Evolutionary conservation across 169 alveolate genomes (phyloP).

Genomic region (Plasmodium malariae): DNA sequence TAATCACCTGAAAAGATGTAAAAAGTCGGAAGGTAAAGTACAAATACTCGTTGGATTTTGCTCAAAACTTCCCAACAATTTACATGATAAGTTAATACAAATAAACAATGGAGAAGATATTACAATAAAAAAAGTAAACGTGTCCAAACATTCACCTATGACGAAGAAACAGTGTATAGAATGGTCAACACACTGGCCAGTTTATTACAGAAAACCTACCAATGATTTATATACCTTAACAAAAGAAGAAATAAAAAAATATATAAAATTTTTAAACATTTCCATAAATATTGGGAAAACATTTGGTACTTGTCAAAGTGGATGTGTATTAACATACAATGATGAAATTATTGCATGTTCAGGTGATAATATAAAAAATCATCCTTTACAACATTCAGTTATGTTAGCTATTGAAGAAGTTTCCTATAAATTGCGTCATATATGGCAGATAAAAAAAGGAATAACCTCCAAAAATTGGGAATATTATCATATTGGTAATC

Average conservation of each 20-base stretch:
- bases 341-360: slow-evolving; percentile 85
- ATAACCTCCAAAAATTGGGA: neutral
- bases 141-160: slow-evolving; percentile 85
- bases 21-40: slow-evolving; percentile 9
- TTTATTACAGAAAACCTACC: slow-evolving; percentile 84
- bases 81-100: slow-evolving; percentile 10
- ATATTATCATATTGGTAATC: neutral
- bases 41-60: slow-evolving; percentile 53
- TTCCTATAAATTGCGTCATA: slow-evolving; percentile 69
- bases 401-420: slow-evolving; percentile 85
- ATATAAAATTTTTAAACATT: slow-evolving; percentile 42
- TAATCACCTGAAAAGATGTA: slow-evolving; percentile 70
- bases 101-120: slow-evolving; percentile 22
- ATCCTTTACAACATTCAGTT: slow-evolving; percentile 86
- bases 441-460: slow-evolving; percentile 43
- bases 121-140: slow-evolving; percentile 49
- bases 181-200: slow-evolving; percentile 88
- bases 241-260: slow-evolving; percentile 63
- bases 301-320: slow-evolving; percentile 79
- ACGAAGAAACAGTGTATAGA: slow-evolving; percentile 82
- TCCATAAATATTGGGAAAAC: slow-evolving; percentile 39
- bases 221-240: slow-evolving; percentile 80
- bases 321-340: slow-evolving; percentile 84
- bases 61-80: slow-evolving; percentile 20
- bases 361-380: slow-evolving; percentile 82